A percentile compares a stretch with the other conserved stretches of the same genome.
phyloP scores from a whole-genome alignment of 2,329 filamentous ascomycete species.

The Hypoxylon sp. region DNA sequence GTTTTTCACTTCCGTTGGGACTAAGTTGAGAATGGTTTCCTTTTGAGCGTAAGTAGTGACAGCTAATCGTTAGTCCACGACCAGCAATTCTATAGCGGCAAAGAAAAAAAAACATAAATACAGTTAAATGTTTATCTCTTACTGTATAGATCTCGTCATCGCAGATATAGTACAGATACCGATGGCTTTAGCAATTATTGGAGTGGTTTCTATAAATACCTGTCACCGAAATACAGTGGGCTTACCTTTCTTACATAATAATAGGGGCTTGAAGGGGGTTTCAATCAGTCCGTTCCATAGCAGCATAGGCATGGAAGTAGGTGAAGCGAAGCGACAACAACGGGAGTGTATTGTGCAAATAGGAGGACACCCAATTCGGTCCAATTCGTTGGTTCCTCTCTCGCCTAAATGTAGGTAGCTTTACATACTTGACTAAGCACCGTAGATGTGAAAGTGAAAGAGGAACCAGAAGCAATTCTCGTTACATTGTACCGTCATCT shows the following conservation, averaged over 20 bases:
- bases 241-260: constrained; percentile 14
- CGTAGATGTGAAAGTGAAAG: no score
- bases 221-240: constrained; percentile 12
- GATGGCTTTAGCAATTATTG: constrained; percentile 15
- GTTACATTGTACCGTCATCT: constrained; percentile 19
- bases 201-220: constrained; percentile 35
- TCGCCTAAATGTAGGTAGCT: background rate
- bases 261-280: constrained; percentile 4
- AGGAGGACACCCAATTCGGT: no score
- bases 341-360: background rate
- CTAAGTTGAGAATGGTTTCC: constrained; percentile 30
- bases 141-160: constrained; percentile 14
- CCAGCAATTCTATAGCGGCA: constrained; percentile 11
- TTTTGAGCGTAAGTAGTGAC: background rate
- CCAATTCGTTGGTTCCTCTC: no score
- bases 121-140: constrained; percentile 3
- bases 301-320: no score
- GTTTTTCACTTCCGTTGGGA: constrained; percentile 20
- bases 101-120: background rate
- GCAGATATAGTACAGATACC: no score
- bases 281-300: no score
- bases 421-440: constrained; percentile 5
- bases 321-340: constrained; percentile 2
- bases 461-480: constrained; percentile 6
- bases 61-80: constrained; percentile 9